phyloP scores from a whole-genome alignment of 495 filamentous ascomycete genomes.

The Aspergillus kassunensis region DNA sequence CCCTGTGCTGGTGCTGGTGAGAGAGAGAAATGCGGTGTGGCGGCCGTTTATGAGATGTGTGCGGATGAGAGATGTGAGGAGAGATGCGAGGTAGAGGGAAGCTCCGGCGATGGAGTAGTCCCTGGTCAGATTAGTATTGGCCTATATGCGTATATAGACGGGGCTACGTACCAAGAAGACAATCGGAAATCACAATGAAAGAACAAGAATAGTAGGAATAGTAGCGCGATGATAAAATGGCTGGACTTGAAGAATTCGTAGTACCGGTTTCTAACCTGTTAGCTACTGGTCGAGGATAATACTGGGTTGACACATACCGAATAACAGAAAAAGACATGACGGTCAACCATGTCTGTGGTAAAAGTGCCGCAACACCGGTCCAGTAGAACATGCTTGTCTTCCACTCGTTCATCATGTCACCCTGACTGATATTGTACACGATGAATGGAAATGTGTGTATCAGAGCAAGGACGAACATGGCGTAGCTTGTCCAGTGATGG shows the following conservation, averaged over 20 bases:
- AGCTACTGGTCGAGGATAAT: neutral
- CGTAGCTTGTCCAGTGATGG: constrained; percentile 51
- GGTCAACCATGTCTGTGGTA: constrained; percentile 53
- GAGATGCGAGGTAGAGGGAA: constrained; percentile 43
- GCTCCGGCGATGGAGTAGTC: constrained; percentile 59
- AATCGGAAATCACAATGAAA: constrained; percentile 55
- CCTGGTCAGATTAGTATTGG: constrained; percentile 21
- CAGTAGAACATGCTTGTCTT: constrained; percentile 45
- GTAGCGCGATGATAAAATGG: constrained; percentile 47
- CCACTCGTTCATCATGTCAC: constrained; percentile 48
- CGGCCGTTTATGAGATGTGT: constrained; percentile 45
- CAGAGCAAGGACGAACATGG: constrained; percentile 50
- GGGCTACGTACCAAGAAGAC: constrained; percentile 45
- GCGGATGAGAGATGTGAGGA: constrained; percentile 38
- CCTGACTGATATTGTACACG: constrained; percentile 44
- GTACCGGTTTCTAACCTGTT: constrained; percentile 40
- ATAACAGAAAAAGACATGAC: constrained; percentile 47
- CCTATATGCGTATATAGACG: neutral
- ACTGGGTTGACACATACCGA: constrained; percentile 30
- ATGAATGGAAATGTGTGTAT: constrained; percentile 59
- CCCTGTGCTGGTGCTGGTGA: constrained; percentile 27
- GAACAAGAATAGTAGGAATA: constrained; percentile 56
- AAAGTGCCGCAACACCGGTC: constrained; percentile 52
- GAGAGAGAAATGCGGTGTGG: constrained; percentile 40
- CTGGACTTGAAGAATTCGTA: constrained; percentile 60